Evolutionary conservation across 2,329 filamentous ascomycete genomes (phyloP).

Genomic region (Bipolaris cookei): DNA sequence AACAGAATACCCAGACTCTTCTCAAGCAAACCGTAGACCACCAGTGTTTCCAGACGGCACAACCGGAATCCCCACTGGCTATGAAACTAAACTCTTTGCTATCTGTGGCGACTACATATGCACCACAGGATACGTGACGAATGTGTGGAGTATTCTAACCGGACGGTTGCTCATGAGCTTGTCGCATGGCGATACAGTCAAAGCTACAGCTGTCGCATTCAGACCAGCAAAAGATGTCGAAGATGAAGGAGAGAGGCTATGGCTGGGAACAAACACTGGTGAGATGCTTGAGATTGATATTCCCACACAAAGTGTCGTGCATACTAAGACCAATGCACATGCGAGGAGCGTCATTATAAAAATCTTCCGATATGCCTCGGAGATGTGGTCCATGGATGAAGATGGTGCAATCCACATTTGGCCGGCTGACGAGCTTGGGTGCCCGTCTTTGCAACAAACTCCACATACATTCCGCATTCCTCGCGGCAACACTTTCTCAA

Average conservation of each 20-base stretch:
- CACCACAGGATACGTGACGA: conserved; percentile 83
- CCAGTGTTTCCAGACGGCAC: conserved; percentile 75
- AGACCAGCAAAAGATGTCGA: conserved; percentile 79
- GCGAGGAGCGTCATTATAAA: conserved; percentile 78
- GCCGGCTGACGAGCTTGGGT: conserved; percentile 76
- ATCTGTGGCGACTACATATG: conserved; percentile 88
- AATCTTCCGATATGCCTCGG: conserved; percentile 84
- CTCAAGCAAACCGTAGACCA: conserved; percentile 81
- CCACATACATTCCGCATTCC: conserved; percentile 80
- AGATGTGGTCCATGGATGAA: conserved; percentile 95
- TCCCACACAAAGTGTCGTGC: conserved; percentile 70
- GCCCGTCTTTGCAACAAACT: conserved; percentile 75
- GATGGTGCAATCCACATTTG: conserved; percentile 86
- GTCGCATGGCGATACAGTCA: conserved; percentile 82
- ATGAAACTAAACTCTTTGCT: conserved; percentile 85
- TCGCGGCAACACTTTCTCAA: conserved; percentile 83
- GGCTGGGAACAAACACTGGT: conserved; percentile 88
- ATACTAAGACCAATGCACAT: conserved; percentile 74
- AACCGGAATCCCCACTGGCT: conserved; percentile 80
- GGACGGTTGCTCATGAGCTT: conserved; percentile 83
- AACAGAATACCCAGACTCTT: conserved; percentile 80
- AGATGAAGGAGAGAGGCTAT: conserved; percentile 80
- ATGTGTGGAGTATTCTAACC: conserved; percentile 84
- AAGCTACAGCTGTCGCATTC: conserved; percentile 81
- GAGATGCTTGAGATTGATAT: conserved; percentile 92